Percentiles rank a stretch among this genome's conserved stretches.
Evolutionary conservation across 2,329 filamentous ascomycete species (phyloP).

Genomic region (Diaporthe amygdali): DNA sequence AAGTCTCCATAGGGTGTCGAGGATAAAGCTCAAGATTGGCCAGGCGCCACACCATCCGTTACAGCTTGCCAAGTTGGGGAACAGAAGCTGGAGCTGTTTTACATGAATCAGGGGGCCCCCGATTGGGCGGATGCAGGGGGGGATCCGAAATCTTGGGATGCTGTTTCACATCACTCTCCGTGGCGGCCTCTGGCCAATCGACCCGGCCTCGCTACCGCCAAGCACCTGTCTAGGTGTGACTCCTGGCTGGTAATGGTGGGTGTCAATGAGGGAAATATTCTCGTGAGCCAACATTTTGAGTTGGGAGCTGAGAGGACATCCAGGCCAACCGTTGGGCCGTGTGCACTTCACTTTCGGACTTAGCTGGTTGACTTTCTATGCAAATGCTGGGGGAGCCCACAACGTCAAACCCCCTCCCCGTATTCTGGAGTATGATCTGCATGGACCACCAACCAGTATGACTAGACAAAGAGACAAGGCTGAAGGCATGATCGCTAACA

Average conservation of each 20-base stretch:
- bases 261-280: neutral
- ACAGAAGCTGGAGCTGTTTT: constrained; percentile 8
- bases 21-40: neutral
- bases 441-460: neutral
- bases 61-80: neutral
- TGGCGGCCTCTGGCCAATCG: constrained; percentile 15
- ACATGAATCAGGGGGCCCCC: constrained; percentile 10
- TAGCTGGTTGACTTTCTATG: neutral
- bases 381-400: neutral
- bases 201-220: neutral
- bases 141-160: constrained; percentile 4
- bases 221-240: neutral
- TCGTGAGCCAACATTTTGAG: neutral
- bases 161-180: constrained; percentile 16
- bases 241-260: neutral
- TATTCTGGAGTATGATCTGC: neutral
- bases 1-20: neutral
- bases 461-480: neutral
- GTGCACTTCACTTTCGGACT: neutral
- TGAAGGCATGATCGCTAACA: neutral
- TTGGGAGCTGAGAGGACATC: neutral
- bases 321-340: neutral
- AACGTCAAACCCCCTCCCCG: neutral
- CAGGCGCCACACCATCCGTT: neutral
- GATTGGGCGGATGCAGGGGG: constrained; percentile 11